Evolutionary conservation across 495 filamentous ascomycete species (phyloP).

Genomic region (Lindgomyces ingoldianus): DNA sequence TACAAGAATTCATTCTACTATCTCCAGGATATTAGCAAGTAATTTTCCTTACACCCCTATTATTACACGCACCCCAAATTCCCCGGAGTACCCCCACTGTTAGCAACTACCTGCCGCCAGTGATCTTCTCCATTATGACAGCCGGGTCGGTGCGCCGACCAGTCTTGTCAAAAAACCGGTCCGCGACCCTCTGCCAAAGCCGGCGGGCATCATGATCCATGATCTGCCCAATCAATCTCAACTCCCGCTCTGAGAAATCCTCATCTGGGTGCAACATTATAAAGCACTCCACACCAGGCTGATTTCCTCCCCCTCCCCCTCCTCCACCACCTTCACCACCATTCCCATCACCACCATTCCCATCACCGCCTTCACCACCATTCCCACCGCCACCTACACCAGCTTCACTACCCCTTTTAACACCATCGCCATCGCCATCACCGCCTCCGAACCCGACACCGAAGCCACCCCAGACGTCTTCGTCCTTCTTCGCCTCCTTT

Average conservation of each 20-base stretch:
- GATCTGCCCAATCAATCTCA: slow-evolving; percentile 37
- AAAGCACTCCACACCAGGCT: slow-evolving; percentile 5
- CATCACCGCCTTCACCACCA: too few species aligned
- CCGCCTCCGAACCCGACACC: not conserved
- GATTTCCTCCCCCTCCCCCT: not conserved
- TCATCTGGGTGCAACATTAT: slow-evolving; percentile 25
- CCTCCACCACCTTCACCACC: too few species aligned
- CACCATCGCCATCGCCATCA: too few species aligned
- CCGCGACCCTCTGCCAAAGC: slow-evolving; percentile 38
- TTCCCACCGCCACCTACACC: too few species aligned
- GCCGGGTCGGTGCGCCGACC: slow-evolving; percentile 39
- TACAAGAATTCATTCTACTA: too few species aligned
- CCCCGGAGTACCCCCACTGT: too few species aligned
- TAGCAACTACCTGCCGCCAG: not conserved
- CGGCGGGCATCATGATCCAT: slow-evolving; percentile 35
- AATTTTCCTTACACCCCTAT: too few species aligned
- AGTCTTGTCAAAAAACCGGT: slow-evolving; percentile 40
- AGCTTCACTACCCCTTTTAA: too few species aligned
- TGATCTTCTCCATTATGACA: slow-evolving; percentile 41
- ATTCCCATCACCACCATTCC: too few species aligned
- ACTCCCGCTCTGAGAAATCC: slow-evolving; percentile 25
- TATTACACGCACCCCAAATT: not conserved
- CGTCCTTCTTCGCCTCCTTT: slow-evolving; percentile 9
- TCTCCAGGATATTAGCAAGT: too few species aligned
- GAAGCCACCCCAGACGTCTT: not conserved